Percentiles rank a stretch among this genome's conserved stretches.
Evolutionary conservation across 73 alveolate species (phyloP).

Genomic region (Paramecium sonneborni): DNA sequence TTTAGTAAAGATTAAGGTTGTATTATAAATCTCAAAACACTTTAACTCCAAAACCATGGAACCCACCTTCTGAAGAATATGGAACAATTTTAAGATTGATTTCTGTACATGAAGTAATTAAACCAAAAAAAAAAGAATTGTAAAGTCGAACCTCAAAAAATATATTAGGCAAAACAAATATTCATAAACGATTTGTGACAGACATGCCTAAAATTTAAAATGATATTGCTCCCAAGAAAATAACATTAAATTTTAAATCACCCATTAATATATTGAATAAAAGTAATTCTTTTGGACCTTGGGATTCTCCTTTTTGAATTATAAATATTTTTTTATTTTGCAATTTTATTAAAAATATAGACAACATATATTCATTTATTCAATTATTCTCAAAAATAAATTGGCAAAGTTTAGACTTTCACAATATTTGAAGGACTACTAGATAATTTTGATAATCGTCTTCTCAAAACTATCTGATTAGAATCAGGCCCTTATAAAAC

Average conservation of each 20-base stretch:
- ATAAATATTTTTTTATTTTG: background rate
- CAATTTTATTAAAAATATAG: background rate
- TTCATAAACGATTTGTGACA: background rate
- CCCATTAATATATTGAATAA: background rate
- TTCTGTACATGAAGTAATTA: background rate
- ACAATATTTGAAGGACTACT: constrained; percentile 1
- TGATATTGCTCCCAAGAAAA: background rate
- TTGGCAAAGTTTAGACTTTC: background rate
- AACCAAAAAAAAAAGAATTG: background rate
- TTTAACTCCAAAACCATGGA: constrained; percentile 27
- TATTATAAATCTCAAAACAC: background rate
- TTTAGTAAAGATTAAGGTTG: background rate
- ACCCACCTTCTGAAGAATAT: background rate
- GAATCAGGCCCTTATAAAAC: background rate
- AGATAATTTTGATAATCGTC: background rate
- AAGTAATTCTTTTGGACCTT: constrained; percentile 15
- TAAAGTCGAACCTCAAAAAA: background rate
- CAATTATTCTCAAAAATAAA: background rate
- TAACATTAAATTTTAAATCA: background rate
- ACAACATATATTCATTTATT: background rate
- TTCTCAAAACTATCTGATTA: background rate
- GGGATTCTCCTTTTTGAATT: constrained; percentile 3
- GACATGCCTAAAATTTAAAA: background rate
- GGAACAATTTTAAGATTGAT: background rate
- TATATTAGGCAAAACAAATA: background rate